Percentiles rank a stretch among this genome's conserved stretches.
Evolutionary conservation across 75 land plant genomes (phyloP).

Genomic region (Selaginella moellendorffii): DNA sequence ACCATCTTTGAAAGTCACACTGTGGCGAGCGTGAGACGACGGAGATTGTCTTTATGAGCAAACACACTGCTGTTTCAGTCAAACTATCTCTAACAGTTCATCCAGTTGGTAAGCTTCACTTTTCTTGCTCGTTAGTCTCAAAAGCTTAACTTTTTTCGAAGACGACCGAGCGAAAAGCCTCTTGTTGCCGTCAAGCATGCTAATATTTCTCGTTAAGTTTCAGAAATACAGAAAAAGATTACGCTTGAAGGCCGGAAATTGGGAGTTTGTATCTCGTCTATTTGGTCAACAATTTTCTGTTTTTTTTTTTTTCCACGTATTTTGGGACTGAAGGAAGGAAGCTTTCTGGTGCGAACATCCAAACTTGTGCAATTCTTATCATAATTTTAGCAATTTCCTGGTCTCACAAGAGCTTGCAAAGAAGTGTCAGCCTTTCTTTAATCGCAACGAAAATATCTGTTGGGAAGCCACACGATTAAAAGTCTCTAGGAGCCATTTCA

Average conservation of each 20-base stretch:
- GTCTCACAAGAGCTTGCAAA: slow-evolving; percentile 83
- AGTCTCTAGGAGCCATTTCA: no score
- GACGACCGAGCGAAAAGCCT: slow-evolving; percentile 45
- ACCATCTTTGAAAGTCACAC: slow-evolving; percentile 53
- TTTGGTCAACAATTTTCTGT: background rate
- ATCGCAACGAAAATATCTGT: slow-evolving; percentile 35
- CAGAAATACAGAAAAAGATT: no score
- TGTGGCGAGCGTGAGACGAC: slow-evolving; percentile 59
- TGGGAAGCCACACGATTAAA: slow-evolving; percentile 64
- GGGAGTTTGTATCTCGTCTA: slow-evolving; percentile 29
- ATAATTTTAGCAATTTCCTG: slow-evolving; percentile 20
- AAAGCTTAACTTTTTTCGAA: slow-evolving; percentile 1
- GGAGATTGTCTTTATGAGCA: slow-evolving; percentile 67
- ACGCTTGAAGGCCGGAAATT: slow-evolving; percentile 70
- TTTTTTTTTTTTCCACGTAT: slow-evolving; percentile 43
- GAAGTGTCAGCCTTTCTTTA: slow-evolving; percentile 46
- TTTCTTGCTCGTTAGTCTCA: background rate
- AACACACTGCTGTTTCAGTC: slow-evolving; percentile 68
- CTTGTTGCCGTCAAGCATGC: slow-evolving; percentile 48
- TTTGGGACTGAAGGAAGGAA: slow-evolving; percentile 53
- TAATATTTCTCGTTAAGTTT: no score
- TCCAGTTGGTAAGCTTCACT: slow-evolving; percentile 45
- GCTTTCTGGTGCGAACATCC: background rate
- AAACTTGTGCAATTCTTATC: no score
- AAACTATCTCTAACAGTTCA: slow-evolving; percentile 83